These are phyloP conservation scores for Trichophyton rubrum DNA, from an alignment of 2,329 filamentous ascomycete species.

Conservation along the genomic window DNA sequence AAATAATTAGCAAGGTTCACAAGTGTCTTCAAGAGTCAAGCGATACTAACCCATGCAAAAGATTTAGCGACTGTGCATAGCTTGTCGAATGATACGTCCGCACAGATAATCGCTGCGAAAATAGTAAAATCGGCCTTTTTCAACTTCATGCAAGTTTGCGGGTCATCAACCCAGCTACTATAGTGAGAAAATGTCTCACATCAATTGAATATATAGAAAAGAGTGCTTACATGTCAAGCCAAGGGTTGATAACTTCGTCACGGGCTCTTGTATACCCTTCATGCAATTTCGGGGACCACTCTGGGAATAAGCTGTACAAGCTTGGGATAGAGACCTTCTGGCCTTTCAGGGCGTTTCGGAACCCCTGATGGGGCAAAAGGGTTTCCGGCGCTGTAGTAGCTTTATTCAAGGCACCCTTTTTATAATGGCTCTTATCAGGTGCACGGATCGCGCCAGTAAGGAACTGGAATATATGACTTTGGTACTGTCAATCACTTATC, in stretches of 20 bases:
- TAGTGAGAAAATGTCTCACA: not conserved
- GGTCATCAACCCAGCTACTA: not conserved
- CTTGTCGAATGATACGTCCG: not conserved
- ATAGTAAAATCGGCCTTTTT: not conserved
- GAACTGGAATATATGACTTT: not conserved
- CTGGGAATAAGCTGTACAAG: not conserved
- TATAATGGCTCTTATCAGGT: not conserved
- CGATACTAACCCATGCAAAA: not conserved
- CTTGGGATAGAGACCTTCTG: not conserved
- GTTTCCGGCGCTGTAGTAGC: not conserved
- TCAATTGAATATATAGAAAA: not conserved
- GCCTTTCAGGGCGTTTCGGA: not conserved
- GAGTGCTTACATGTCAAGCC: not conserved
- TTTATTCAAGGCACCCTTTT: not conserved
- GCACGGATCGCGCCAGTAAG: not conserved
- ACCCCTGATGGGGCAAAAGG: not conserved
- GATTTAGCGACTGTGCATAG: not conserved
- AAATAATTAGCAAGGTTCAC: not conserved
- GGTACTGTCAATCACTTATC: not conserved
- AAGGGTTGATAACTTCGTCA: not conserved
- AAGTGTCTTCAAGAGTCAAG: not conserved
- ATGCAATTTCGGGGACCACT: not conserved
- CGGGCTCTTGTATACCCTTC: not conserved
- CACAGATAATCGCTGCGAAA: not conserved
- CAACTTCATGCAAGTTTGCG: not conserved